phyloP scores from a whole-genome alignment of 805 yeast genomes.

The Vanderwaltozyma tropicalis region DNA sequence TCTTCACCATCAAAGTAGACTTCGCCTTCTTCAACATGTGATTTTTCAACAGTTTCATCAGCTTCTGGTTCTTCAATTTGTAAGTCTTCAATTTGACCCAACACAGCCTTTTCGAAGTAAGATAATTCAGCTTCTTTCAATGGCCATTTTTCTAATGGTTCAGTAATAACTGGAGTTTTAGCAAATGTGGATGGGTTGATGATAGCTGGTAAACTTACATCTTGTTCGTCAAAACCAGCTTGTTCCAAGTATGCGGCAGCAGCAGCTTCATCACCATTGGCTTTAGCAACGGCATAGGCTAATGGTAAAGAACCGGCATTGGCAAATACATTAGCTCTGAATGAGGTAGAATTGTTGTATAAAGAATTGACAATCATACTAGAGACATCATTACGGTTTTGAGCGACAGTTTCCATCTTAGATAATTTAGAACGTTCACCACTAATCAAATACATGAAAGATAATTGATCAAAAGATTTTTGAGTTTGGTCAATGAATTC shows the following conservation, averaged over 20 bases:
- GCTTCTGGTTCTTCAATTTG: constrained; percentile 34
- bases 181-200: constrained; percentile 33
- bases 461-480: constrained; percentile 76
- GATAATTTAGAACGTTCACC: constrained; percentile 69
- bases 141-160: constrained; percentile 63
- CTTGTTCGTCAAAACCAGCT: constrained; percentile 53
- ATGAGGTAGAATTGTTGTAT: constrained; percentile 62
- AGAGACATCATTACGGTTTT: constrained; percentile 54
- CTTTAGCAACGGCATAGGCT: constrained; percentile 86
- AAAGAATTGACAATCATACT: constrained; percentile 77
- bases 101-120: constrained; percentile 74
- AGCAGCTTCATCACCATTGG: constrained; percentile 67
- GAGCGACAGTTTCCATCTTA: constrained; percentile 56
- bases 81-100: constrained; percentile 66
- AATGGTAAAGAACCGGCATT: constrained; percentile 76
- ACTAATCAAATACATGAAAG: constrained; percentile 75
- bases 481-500: constrained; percentile 85
- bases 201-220: constrained; percentile 52
- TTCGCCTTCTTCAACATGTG: constrained; percentile 25
- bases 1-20: constrained; percentile 33
- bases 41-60: constrained; percentile 18
- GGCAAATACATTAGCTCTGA: constrained; percentile 63
- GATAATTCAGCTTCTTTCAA: constrained; percentile 60
- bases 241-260: constrained; percentile 65
- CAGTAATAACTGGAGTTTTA: constrained; percentile 41